Conservation (phyloP, 2,329 filamentous ascomycete genomes). For the Venturia effusa region DNA sequence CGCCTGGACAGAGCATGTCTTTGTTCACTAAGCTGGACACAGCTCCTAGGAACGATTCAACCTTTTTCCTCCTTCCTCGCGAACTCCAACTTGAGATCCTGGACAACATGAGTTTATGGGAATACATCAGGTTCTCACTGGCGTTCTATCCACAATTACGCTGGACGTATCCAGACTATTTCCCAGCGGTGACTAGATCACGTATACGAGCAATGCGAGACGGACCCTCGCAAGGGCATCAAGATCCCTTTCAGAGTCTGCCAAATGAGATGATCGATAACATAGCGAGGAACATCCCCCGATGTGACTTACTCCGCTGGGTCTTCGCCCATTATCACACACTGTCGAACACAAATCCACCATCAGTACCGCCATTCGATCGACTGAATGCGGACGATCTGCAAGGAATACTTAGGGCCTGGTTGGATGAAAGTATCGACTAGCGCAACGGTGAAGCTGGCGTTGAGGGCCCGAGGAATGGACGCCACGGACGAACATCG, state of each 20-base stretch:
- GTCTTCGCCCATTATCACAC: constrained; percentile 9
- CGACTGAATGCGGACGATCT: not conserved
- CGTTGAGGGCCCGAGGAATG: not conserved
- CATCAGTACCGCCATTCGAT: not conserved
- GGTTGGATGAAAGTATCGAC: not conserved
- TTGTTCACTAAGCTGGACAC: not conserved
- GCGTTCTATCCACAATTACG: constrained; percentile 34
- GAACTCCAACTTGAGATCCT: constrained; percentile 38
- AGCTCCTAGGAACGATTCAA: not conserved
- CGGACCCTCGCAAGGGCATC: not conserved
- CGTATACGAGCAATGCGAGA: not conserved
- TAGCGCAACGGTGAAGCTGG: not conserved
- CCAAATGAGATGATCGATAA: constrained; percentile 10
- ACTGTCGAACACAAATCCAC: not conserved
- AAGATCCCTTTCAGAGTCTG: not conserved
- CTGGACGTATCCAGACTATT: constrained; percentile 3
- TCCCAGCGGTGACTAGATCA: not conserved
- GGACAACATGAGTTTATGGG: constrained; percentile 26
- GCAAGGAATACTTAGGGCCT: not conserved
- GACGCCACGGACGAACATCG: not conserved
- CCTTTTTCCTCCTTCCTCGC: constrained; percentile 32
- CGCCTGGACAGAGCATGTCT: not conserved
- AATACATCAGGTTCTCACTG: constrained; percentile 35
- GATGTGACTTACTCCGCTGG: constrained; percentile 6
- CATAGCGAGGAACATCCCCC: constrained; percentile 1